A percentile compares a stretch with the other conserved stretches of the same genome.
Conservation (phyloP, 768 basidiomycete genomes). For the Cubamyces sp. region DNA sequence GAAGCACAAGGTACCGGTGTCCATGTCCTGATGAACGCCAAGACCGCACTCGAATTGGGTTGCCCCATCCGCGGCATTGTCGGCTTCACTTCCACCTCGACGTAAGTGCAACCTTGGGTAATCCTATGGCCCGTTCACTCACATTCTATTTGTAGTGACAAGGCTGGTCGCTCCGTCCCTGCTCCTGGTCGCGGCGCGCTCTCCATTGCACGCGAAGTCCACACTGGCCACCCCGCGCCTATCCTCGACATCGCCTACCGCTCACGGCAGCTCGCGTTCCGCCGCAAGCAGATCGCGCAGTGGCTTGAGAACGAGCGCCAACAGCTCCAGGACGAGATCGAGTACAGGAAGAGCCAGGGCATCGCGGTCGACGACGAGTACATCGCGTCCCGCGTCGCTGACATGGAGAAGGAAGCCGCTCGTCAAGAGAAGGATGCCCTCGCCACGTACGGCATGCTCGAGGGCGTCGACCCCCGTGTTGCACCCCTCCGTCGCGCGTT, state of each 20-base stretch:
- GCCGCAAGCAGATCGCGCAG: slow-evolving; percentile 90
- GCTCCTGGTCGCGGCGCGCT: slow-evolving; percentile 96
- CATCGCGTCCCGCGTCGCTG: slow-evolving; percentile 73
- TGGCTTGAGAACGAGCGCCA: slow-evolving; percentile 92
- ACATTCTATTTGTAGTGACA: slow-evolving; percentile 64
- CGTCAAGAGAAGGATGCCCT: slow-evolving; percentile 93
- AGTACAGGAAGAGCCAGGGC: slow-evolving; percentile 57
- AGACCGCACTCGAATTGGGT: slow-evolving; percentile 93
- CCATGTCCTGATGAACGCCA: slow-evolving; percentile 96
- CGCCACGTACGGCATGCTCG: slow-evolving; percentile 94
- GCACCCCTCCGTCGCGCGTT: slow-evolving; percentile 94
- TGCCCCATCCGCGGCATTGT: slow-evolving; percentile 92
- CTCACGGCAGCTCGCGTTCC: slow-evolving; percentile 92
- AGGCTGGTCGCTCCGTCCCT: slow-evolving; percentile 97
- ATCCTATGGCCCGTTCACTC: slow-evolving; percentile 2
- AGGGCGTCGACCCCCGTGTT: slow-evolving; percentile 82
- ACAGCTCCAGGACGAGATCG: slow-evolving; percentile 80
- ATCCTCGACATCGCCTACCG: slow-evolving; percentile 88
- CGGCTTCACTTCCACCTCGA: slow-evolving; percentile 95
- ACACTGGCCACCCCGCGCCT: slow-evolving; percentile 76
- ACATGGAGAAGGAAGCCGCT: slow-evolving; percentile 88
- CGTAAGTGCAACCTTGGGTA: slow-evolving; percentile 52
- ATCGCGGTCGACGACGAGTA: slow-evolving; percentile 65
- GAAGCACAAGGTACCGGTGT: slow-evolving; percentile 96
- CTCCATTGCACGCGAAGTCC: slow-evolving; percentile 83